Base-by-base conservation (phyloP, 768 basidiomycete species). In the Termitomyces heimii region DNA sequence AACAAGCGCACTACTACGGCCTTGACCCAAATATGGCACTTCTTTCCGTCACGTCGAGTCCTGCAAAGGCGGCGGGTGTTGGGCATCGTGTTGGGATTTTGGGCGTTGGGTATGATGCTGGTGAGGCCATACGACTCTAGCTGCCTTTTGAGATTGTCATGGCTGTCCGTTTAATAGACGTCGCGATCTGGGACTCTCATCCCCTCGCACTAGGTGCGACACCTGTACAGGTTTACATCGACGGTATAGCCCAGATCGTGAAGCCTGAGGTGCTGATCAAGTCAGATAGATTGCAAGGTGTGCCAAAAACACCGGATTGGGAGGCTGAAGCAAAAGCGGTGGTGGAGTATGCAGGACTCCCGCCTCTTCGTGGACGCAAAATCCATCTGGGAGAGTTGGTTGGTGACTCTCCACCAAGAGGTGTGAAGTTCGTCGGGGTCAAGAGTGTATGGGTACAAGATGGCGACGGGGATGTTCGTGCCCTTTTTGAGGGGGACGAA, bases 201-300 rank as follows among this genome's bases (percentile, higher is more conserved):
- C 93, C 92, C 0, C 77, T 95, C 26, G 66, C 81, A 0, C 75
- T 94, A 4, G 92, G 91, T 22, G 86, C 92, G 0, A 92, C 90
- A 1, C 92, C 93, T 0, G 69, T 73, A 4, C 91, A 94, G 64
- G 90, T 92, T 0, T 92, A 80, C 68, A 85, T 94, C 54, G 93
- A 95, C 62, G 92, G 92, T 12, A 87, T 94, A 55, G 67, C 83
- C 0, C 93, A 94, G 67, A 65, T 77, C 18, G 52, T 64, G 5
- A 26, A 66, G 2, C 73, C 83, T 0, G 58, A 71, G 37, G 58
- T 68, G 1, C 52, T 73, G 1, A 53, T 59, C 5, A 89, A 89
- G 66, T 77, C 81, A 0, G 57, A 62, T 0, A 63, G 67, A 1
- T 75, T 80, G 49, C 88, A 91, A 61, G 51, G 69, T 14, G 70